phyloP scores from a whole-genome alignment of 108 stramenopile species.

The Fragilariopsis cylindrus region DNA sequence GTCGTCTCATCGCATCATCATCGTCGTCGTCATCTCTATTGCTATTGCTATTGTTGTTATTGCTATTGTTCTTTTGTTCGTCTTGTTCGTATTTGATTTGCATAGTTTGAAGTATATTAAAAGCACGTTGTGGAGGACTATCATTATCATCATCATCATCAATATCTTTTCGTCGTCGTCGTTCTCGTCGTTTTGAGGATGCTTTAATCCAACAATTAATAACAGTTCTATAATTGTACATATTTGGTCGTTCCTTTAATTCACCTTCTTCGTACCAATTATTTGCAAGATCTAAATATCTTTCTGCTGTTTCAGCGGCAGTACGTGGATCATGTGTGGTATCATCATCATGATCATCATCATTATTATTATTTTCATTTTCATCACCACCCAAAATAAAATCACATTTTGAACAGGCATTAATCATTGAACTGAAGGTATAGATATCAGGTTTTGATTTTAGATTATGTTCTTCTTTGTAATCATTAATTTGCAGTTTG shows the following conservation, averaged over 20 bases:
- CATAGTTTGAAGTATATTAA: conserved; percentile 3
- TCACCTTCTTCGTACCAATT: background rate
- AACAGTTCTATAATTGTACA: background rate
- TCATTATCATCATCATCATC: too few relatives aligned
- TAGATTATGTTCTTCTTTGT: background rate
- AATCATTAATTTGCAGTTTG: background rate
- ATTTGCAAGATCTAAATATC: background rate
- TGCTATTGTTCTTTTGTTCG: background rate
- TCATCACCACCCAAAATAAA: background rate
- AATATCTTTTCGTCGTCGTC: too few relatives aligned
- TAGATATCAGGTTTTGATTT: conserved; percentile 1
- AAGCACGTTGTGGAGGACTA: conserved; percentile 4
- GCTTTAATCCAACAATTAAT: conserved; percentile 9
- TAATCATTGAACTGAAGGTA: conserved; percentile 3
- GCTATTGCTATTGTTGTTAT: too few relatives aligned
- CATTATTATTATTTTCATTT: too few relatives aligned
- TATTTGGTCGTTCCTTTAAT: background rate
- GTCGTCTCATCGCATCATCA: conserved; percentile 1
- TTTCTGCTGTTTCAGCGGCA: background rate
- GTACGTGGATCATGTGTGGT: too few relatives aligned
- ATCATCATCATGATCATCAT: too few relatives aligned
- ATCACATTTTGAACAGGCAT: conserved; percentile 5
- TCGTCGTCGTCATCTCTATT: background rate
- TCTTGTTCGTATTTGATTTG: background rate
- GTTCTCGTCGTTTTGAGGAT: background rate